Conservation (phyloP, 305 asterid genomes). For the Ilex paraguariensis region DNA sequence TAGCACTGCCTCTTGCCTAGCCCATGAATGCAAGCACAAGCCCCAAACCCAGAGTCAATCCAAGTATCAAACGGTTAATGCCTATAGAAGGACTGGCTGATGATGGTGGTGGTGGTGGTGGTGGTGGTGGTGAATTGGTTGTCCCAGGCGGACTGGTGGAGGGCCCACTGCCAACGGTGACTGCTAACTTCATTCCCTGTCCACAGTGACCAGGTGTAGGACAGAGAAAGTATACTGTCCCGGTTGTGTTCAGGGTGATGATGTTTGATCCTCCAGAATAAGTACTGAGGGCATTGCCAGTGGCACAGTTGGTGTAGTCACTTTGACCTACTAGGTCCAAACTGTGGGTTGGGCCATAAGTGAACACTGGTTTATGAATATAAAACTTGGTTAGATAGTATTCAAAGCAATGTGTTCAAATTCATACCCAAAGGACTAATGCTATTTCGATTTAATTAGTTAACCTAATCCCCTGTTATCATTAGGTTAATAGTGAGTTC, state of each 20-base stretch:
- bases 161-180: constrained; percentile 5
- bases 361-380: constrained; percentile 20
- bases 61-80: constrained; percentile 1
- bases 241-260: constrained; percentile 11
- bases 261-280: constrained; percentile 5
- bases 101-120: background rate
- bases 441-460: no score
- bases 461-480: no score
- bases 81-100: background rate
- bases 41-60: constrained; percentile 10
- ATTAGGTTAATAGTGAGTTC: no score
- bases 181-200: constrained; percentile 12
- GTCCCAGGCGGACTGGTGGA: no score
- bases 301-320: constrained; percentile 11
- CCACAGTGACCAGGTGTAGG: constrained; percentile 13
- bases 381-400: background rate
- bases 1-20: constrained; percentile 22
- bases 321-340: constrained; percentile 15
- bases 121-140: background rate
- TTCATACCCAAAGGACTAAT: no score
- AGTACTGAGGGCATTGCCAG: constrained; percentile 1
- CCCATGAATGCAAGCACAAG: constrained; percentile 14
- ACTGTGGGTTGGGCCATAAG: constrained; percentile 19
- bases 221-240: constrained; percentile 13
- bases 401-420: no score